Base-by-base conservation (phyloP, 345 rosid species). In the Lepidium aucheri region DNA sequence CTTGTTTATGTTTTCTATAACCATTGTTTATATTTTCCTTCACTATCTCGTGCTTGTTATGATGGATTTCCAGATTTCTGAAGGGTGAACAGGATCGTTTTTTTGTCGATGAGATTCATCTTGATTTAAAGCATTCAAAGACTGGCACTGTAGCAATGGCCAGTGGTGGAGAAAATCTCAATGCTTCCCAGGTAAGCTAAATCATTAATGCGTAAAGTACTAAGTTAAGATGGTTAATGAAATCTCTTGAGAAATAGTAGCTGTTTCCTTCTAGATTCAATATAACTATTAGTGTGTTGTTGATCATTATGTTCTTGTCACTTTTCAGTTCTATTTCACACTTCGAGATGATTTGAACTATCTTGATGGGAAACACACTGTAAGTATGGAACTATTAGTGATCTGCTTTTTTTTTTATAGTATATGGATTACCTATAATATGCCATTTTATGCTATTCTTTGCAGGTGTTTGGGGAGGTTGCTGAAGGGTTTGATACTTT, bases 291-390 rank as follows among this genome's bases (percentile, higher is more conserved):
- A 33, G 0, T 57, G 39, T 56, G 13, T 7, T 53, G 34, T 35
- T 15, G 42, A 15, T 62, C 38, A 51, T n/a, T 40, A 39, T 36
- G 54, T 45, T 22, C 42, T 43, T 58, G 44, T 12, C n/a, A n/a
- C n/a, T 56, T 74, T 77, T 46, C 93, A 94, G 97, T 90, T 94
- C 75, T 94, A 88, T 67, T 72, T 87, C 60, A 88, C 99, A 24
- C 67, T 94, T 78, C 91, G 96, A 26, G 91, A 88, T 78, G 87
- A 79, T 64, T 79, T 94, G 22, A 97, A 90, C 78, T 94, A 90
- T 74, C 99, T 90, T n/a, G 99, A 91, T 35, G 97, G 86, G 61
- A 94, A 90, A 85, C 95, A 88, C 76, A 88, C 95, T 1, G 99
- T 90, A 74, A 86, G 96, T 67, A 14, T 65, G 68, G 9, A 17